phyloP scores from a whole-genome alignment of 2,329 filamentous ascomycete species.

The Sclerotinia borealis region DNA sequence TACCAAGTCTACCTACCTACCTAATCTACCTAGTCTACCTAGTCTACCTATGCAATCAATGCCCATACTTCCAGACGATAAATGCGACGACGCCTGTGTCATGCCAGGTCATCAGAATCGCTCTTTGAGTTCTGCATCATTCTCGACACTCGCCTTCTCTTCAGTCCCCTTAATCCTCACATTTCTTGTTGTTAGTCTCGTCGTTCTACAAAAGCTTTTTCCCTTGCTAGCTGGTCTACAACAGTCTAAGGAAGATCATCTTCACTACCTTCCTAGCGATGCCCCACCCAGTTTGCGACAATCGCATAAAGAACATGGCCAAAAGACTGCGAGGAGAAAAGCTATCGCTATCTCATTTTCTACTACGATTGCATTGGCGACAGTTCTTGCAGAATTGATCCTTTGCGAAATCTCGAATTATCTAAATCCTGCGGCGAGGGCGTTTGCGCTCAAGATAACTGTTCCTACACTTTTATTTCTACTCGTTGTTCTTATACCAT shows the following conservation, averaged over 20 bases:
- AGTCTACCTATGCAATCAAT: slow-evolving; percentile 23
- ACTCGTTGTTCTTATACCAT: slow-evolving; percentile 69
- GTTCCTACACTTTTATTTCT: slow-evolving; percentile 66
- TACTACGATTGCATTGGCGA: slow-evolving; percentile 68
- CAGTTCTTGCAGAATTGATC: slow-evolving; percentile 73
- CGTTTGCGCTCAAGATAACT: slow-evolving; percentile 60
- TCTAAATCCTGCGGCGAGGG: slow-evolving; percentile 60
- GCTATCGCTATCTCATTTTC: slow-evolving; percentile 64
- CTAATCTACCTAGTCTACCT: too few species aligned
- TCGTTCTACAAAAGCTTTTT: slow-evolving; percentile 64
- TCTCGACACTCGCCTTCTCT: slow-evolving; percentile 51
- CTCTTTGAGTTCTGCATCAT: slow-evolving; percentile 20
- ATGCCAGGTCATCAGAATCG: slow-evolving; percentile 20
- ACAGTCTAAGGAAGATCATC: slow-evolving; percentile 46
- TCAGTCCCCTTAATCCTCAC: slow-evolving; percentile 64
- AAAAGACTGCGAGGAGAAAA: slow-evolving; percentile 45
- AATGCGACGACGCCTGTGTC: slow-evolving; percentile 27
- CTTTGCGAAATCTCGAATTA: slow-evolving; percentile 78
- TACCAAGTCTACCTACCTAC: slow-evolving; percentile 13
- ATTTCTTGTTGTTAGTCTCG: slow-evolving; percentile 55
- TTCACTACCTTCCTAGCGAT: slow-evolving; percentile 55
- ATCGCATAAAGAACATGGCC: slow-evolving; percentile 52
- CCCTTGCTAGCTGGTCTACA: slow-evolving; percentile 60
- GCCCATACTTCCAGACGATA: slow-evolving; percentile 26
- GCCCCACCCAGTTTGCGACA: slow-evolving; percentile 54